Percentiles rank a stretch among this genome's conserved stretches.
These are phyloP conservation scores for Ramaria sp. DNA, from an alignment of 768 basidiomycete genomes.

Conservation along the genomic window DNA sequence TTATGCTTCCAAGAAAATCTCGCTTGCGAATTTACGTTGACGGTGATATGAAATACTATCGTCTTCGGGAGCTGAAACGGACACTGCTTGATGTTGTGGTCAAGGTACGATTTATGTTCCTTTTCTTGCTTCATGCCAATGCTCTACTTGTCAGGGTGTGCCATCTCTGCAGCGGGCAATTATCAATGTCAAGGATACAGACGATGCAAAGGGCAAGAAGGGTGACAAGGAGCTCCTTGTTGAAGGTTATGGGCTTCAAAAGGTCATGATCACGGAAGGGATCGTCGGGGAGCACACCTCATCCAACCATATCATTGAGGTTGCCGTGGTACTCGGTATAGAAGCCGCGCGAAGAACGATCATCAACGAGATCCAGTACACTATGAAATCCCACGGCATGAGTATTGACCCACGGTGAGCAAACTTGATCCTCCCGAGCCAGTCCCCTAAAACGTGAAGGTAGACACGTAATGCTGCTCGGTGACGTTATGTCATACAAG, in stretches of 20 bases:
- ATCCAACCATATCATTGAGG: slow-evolving; percentile 96
- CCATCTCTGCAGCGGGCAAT: slow-evolving; percentile 83
- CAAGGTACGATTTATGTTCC: slow-evolving; percentile 41
- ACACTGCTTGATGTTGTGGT: slow-evolving; percentile 79
- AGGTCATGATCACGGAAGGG: slow-evolving; percentile 96
- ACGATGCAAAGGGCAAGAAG: slow-evolving; percentile 68
- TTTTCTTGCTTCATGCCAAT: not conserved
- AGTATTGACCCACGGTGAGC: slow-evolving; percentile 80
- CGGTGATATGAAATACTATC: slow-evolving; percentile 68
- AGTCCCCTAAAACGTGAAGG: not conserved
- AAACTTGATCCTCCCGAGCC: not conserved
- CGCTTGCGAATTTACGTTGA: slow-evolving; percentile 76
- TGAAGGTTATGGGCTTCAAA: slow-evolving; percentile 93
- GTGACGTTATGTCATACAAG: slow-evolving; percentile 99
- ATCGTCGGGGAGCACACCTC: slow-evolving; percentile 87
- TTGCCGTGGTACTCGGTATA: slow-evolving; percentile 90
- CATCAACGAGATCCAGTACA: slow-evolving; percentile 94
- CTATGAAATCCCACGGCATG: slow-evolving; percentile 96
- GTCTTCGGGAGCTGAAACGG: slow-evolving; percentile 78
- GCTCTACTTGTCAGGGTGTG: slow-evolving; percentile 49
- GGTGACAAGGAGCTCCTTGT: slow-evolving; percentile 88
- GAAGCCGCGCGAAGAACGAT: slow-evolving; percentile 93
- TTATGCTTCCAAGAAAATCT: slow-evolving; percentile 60
- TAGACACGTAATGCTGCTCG: slow-evolving; percentile 87
- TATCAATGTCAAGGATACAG: slow-evolving; percentile 91